A percentile compares a stretch with the other conserved stretches of the same genome.
phyloP scores from a whole-genome alignment of 2,329 filamentous ascomycete species.

The Blastomyces gilchristii region DNA sequence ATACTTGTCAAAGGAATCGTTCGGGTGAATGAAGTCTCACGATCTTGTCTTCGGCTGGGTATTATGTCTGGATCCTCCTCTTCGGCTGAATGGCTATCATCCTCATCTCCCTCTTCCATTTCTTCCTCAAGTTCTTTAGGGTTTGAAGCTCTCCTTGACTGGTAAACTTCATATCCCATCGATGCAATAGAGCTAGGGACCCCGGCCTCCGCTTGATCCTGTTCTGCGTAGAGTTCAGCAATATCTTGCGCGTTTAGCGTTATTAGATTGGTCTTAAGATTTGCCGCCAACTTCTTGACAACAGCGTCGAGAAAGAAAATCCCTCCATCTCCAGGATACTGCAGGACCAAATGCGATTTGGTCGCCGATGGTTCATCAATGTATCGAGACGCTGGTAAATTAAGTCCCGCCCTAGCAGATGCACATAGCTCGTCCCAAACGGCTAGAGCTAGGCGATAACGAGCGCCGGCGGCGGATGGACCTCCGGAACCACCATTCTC shows the following conservation, averaged over 20 bases:
- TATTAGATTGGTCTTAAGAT: conserved; percentile 40
- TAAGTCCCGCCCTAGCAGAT: conserved; percentile 43
- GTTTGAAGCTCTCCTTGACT: conserved; percentile 23
- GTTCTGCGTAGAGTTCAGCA: conserved; percentile 33
- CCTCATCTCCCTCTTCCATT: conserved; percentile 36
- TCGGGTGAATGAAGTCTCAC: conserved; percentile 11
- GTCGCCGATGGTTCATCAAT: conserved; percentile 39
- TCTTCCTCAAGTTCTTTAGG: conserved; percentile 36
- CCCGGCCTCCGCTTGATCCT: conserved; percentile 29
- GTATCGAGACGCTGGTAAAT: conserved; percentile 30
- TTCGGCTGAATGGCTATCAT: conserved; percentile 23
- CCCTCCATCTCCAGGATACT: conserved; percentile 48
- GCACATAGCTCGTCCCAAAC: conserved; percentile 42
- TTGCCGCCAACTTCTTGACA: conserved; percentile 53
- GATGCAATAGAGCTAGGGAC: conserved; percentile 30
- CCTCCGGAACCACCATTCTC: conserved; percentile 17
- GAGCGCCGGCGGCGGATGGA: conserved; percentile 17
- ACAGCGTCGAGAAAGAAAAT: conserved; percentile 48
- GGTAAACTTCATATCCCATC: conserved; percentile 47
- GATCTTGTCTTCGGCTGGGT: conserved; percentile 14
- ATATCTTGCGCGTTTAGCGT: conserved; percentile 39
- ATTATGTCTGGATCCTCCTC: conserved; percentile 24
- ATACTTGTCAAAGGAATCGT: conserved; percentile 12
- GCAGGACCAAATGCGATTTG: conserved; percentile 49
- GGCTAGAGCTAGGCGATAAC: conserved; percentile 27